Conservation (phyloP, 1,284 basidiomycete genomes). For the Gymnopus androsaceus region DNA sequence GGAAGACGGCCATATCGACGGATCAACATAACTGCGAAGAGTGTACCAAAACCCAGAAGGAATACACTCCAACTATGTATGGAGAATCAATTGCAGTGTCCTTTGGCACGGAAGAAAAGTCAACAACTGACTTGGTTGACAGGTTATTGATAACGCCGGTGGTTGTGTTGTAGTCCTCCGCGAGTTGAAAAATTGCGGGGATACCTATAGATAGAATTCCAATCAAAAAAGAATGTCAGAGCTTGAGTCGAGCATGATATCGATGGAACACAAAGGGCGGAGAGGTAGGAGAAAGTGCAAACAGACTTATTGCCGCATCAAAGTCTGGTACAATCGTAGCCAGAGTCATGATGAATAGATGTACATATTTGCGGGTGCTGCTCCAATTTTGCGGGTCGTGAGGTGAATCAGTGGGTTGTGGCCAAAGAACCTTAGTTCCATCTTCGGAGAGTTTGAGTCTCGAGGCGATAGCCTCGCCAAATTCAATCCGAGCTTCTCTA, state of each 20-base stretch:
- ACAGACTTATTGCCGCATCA: slow-evolving; percentile 61
- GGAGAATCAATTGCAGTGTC: too few species aligned
- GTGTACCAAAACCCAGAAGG: slow-evolving; percentile 50
- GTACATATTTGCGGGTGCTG: slow-evolving; percentile 48
- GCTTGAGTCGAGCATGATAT: too few species aligned
- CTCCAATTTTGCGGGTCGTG: slow-evolving; percentile 69
- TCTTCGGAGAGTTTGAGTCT: slow-evolving; percentile 48
- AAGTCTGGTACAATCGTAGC: slow-evolving; percentile 73
- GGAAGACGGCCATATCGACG: slow-evolving; percentile 17
- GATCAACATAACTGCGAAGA: slow-evolving; percentile 20
- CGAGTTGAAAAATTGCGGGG: slow-evolving; percentile 60
- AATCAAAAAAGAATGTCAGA: background rate
- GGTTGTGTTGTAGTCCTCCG: slow-evolving; percentile 58
- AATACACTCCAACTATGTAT: slow-evolving; percentile 67
- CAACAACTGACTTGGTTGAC: slow-evolving; percentile 53
- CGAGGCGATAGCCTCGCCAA: slow-evolving; percentile 50
- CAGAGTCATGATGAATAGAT: slow-evolving; percentile 60
- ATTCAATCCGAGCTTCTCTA: slow-evolving; percentile 56
- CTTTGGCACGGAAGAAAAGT: background rate
- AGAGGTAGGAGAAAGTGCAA: background rate
- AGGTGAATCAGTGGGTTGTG: slow-evolving; percentile 64
- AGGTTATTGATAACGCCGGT: slow-evolving; percentile 63
- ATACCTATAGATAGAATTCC: slow-evolving; percentile 47
- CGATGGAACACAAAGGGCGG: too few species aligned
- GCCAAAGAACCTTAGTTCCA: slow-evolving; percentile 55